Conservation (phyloP, 352 stramenopile genomes). For the Phytophthora cryptogea region DNA sequence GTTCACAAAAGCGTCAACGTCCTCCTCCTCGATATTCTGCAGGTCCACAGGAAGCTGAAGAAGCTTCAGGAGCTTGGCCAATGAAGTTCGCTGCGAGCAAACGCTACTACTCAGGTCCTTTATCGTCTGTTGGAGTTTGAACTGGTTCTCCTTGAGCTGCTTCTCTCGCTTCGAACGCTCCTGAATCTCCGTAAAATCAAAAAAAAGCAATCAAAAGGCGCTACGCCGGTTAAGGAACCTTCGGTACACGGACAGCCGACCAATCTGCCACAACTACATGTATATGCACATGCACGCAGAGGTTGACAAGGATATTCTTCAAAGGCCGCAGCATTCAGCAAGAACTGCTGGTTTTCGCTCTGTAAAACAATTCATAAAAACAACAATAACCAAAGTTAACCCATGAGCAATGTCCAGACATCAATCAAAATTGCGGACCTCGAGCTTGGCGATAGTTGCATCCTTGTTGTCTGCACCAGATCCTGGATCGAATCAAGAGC, state of each 20-base stretch:
- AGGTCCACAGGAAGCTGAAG: constrained; percentile 45
- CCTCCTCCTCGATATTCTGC: constrained; percentile 32
- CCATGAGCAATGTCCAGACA: not conserved
- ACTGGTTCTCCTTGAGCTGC: constrained; percentile 65
- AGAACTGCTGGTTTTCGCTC: constrained; percentile 85
- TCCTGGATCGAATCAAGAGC: constrained; percentile 12
- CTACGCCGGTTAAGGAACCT: constrained; percentile 60
- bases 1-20: constrained; percentile 48
- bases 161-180: constrained; percentile 67
- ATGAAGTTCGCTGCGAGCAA: constrained; percentile 54
- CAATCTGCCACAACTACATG: constrained; percentile 8
- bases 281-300: constrained; percentile 23
- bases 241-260: not conserved
- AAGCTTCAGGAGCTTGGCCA: constrained; percentile 60
- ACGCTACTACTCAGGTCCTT: constrained; percentile 58
- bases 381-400: not conserved
- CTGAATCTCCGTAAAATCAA: constrained; percentile 71
- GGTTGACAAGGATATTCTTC: constrained; percentile 84
- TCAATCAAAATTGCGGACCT: constrained; percentile 35
- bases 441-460: constrained; percentile 66
- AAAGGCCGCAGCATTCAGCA: constrained; percentile 80
- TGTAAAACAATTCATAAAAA: constrained; percentile 18
- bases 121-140: constrained; percentile 70
- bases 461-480: constrained; percentile 49
- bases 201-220: constrained; percentile 38